These are phyloP conservation scores for Pterulicium gracile DNA, from an alignment of 1,284 basidiomycete genomes.

Conservation along the genomic window DNA sequence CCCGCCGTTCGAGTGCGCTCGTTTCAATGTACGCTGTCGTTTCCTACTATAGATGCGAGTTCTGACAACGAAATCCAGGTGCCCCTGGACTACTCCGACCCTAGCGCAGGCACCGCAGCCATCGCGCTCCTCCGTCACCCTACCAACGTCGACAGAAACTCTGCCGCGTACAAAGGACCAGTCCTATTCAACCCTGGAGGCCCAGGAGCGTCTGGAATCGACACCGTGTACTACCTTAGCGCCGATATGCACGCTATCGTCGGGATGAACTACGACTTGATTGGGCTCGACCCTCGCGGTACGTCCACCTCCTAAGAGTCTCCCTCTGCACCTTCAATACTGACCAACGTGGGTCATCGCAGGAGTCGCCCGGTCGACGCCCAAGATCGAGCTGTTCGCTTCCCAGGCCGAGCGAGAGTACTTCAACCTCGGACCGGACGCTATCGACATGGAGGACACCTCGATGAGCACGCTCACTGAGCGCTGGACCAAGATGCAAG, in stretches of 20 bases:
- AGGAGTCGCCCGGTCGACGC: neutral
- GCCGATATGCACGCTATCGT: neutral
- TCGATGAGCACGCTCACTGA: neutral
- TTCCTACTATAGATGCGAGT: neutral
- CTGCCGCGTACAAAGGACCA: neutral
- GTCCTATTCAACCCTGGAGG: constrained; percentile 3
- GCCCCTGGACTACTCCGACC: constrained; percentile 28
- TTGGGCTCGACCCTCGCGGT: constrained; percentile 3
- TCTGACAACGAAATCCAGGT: constrained; percentile 18
- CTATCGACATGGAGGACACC: neutral
- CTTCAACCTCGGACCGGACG: neutral
- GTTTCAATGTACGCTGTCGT: neutral
- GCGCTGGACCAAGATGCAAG: neutral
- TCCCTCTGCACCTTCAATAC: neutral
- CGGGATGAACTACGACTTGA: neutral
- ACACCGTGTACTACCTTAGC: neutral
- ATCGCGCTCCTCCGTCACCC: constrained; percentile 27
- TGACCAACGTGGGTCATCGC: neutral
- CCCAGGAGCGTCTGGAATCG: constrained; percentile 1
- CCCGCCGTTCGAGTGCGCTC: neutral
- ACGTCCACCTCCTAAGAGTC: neutral
- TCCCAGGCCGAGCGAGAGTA: neutral
- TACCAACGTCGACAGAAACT: constrained; percentile 11
- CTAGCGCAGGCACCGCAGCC: constrained; percentile 16
- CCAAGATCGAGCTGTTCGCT: neutral